A percentile compares a stretch with the other conserved stretches of the same genome.
phyloP scores from a whole-genome alignment of 352 stramenopile species.

The Phytophthora citrophthora region DNA sequence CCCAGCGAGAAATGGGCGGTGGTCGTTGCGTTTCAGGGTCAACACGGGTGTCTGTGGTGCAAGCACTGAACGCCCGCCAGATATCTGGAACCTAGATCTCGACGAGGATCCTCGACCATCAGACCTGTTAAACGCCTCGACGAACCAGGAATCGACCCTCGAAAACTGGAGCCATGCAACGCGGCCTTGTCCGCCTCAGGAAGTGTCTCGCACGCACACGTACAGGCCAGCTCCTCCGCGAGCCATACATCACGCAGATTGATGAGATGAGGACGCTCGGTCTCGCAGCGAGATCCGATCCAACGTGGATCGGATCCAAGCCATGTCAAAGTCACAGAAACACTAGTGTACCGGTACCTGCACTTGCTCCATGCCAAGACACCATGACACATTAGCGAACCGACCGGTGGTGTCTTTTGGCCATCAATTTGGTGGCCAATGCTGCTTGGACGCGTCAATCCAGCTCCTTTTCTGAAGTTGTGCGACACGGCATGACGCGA shows the following conservation, averaged over 20 bases:
- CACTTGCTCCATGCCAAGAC: too few relatives aligned
- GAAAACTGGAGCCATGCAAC: conserved; percentile 25
- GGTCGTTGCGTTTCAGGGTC: conserved; percentile 22
- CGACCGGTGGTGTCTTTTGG: too few relatives aligned
- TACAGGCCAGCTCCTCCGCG: background rate
- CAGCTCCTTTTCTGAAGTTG: conserved; percentile 18
- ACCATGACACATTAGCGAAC: too few relatives aligned
- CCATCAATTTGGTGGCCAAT: background rate
- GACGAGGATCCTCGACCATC: conserved; percentile 8
- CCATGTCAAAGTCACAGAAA: too few relatives aligned
- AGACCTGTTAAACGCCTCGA: conserved; percentile 17
- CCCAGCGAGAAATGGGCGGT: background rate
- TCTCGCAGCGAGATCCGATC: conserved; percentile 1
- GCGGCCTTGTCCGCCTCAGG: conserved; percentile 10
- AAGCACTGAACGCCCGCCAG: conserved; percentile 25
- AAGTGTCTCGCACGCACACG: conserved; percentile 25
- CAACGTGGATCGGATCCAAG: background rate
- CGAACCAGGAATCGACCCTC: conserved; percentile 14
- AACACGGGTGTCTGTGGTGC: background rate
- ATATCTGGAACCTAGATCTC: conserved; percentile 24
- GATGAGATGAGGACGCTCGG: conserved; percentile 16
- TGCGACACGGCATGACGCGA: conserved; percentile 28
- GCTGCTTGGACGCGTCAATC: conserved; percentile 11
- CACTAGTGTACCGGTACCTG: too few relatives aligned
- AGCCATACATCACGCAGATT: conserved; percentile 1